These are phyloP conservation scores for Phytophthora fragariaefolia DNA, from an alignment of 352 stramenopile genomes.

Conservation along the genomic window DNA sequence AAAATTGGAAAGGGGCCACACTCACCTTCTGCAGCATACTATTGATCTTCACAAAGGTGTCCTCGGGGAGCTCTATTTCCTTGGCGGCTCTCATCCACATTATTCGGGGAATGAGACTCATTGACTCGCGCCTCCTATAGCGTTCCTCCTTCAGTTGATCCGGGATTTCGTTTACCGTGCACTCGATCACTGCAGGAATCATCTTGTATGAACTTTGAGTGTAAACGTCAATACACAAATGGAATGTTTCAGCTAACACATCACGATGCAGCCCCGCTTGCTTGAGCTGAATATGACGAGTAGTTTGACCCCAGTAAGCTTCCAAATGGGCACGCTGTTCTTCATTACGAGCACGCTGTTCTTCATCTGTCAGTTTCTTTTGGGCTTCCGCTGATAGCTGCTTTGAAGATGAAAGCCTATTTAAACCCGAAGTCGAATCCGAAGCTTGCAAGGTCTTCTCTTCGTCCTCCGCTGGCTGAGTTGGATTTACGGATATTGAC, in stretches of 20 bases:
- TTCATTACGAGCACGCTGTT: conserved; percentile 26
- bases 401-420: conserved; percentile 16
- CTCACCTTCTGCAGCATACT: conserved; percentile 33
- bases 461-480: conserved; percentile 3
- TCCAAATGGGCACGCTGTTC: conserved; percentile 29
- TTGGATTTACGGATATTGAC: conserved; percentile 22
- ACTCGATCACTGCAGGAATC: conserved; percentile 25
- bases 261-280: conserved; percentile 39
- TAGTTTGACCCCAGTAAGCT: conserved; percentile 32
- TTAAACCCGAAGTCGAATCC: conserved; percentile 21
- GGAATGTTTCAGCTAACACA: conserved; percentile 43
- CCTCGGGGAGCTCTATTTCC: conserved; percentile 34
- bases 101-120: conserved; percentile 35
- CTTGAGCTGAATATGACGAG: conserved; percentile 40
- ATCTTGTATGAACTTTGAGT: conserved; percentile 22
- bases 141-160: conserved; percentile 30
- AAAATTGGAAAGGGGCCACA: not conserved
- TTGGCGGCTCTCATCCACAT: conserved; percentile 46
- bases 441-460: conserved; percentile 19
- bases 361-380: conserved; percentile 31
- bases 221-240: conserved; percentile 46
- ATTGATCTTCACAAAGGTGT: conserved; percentile 25
- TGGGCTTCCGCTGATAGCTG: conserved; percentile 19
- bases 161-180: conserved; percentile 21
- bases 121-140: conserved; percentile 25